Percentiles rank a stretch among this genome's conserved stretches.
Conservation (phyloP, 805 yeast species). For the Starmerella potacharoeniae region DNA sequence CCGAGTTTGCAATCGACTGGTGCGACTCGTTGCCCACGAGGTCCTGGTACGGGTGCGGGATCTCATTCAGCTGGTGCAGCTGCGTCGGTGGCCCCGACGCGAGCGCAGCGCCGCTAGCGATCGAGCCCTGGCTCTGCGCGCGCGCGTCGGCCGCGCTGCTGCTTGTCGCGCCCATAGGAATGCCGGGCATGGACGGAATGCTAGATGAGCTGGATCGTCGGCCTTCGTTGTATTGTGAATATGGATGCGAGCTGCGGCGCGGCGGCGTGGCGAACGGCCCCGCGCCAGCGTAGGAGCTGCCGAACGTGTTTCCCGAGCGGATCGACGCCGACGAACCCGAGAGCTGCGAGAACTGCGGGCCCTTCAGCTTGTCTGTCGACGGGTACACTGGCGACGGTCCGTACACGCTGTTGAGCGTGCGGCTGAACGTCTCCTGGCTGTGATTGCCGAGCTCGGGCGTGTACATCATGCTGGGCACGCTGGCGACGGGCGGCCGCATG, state of each 20-base stretch:
- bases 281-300: not conserved
- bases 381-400: conserved; percentile 21
- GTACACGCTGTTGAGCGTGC: conserved; percentile 20
- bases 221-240: not conserved
- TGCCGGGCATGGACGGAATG: not conserved
- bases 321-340: not conserved
- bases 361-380: conserved; percentile 16
- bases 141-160: not conserved
- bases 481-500: not conserved
- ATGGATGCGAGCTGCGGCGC: conserved; percentile 1
- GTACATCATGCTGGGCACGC: conserved; percentile 4
- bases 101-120: not conserved
- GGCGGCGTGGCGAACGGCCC: conserved; percentile 19
- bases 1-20: conserved; percentile 2
- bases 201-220: conserved; percentile 1
- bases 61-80: conserved; percentile 6
- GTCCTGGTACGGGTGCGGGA: conserved; percentile 15
- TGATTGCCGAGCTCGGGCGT: conserved; percentile 11
- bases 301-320: conserved; percentile 1
- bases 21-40: conserved; percentile 8
- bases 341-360: conserved; percentile 9
- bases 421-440: conserved; percentile 22
- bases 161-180: not conserved
- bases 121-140: not conserved
- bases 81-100: not conserved